These are phyloP conservation scores for Suhomyces ambrosiae DNA, from an alignment of 1,139 yeast genomes.

Conservation along the genomic window DNA sequence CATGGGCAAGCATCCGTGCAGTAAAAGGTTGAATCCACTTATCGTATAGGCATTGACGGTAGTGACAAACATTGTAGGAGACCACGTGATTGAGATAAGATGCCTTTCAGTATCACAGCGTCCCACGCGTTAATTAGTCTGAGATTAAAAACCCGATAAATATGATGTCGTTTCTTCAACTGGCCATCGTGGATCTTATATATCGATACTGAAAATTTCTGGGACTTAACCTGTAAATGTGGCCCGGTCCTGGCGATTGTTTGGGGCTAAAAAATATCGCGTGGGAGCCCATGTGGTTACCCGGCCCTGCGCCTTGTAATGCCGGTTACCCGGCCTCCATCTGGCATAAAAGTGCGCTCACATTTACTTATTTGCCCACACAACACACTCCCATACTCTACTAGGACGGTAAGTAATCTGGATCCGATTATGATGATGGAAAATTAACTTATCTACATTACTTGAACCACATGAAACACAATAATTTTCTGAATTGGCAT, in stretches of 20 bases:
- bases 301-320: constrained; percentile 3
- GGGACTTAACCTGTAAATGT: constrained; percentile 6
- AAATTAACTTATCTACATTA: constrained; percentile 20
- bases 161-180: neutral
- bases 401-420: constrained; percentile 5
- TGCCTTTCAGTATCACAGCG: neutral
- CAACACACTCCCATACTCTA: too few species aligned
- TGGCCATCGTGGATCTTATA: constrained; percentile 2
- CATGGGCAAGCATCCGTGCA: constrained; percentile 9
- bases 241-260: constrained; percentile 6
- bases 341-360: neutral
- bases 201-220: constrained; percentile 3
- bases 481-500: constrained; percentile 8
- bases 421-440: constrained; percentile 13
- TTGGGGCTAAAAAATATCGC: constrained; percentile 5
- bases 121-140: neutral
- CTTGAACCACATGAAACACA: constrained; percentile 15
- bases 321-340: constrained; percentile 4
- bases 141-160: neutral
- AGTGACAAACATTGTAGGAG: constrained; percentile 5
- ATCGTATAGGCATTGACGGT: constrained; percentile 7
- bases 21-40: constrained; percentile 8
- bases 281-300: constrained; percentile 4
- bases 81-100: too few species aligned
- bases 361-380: too few species aligned